phyloP scores from a whole-genome alignment of 2,329 filamentous ascomycete species.

The Fusarium dimerum region DNA sequence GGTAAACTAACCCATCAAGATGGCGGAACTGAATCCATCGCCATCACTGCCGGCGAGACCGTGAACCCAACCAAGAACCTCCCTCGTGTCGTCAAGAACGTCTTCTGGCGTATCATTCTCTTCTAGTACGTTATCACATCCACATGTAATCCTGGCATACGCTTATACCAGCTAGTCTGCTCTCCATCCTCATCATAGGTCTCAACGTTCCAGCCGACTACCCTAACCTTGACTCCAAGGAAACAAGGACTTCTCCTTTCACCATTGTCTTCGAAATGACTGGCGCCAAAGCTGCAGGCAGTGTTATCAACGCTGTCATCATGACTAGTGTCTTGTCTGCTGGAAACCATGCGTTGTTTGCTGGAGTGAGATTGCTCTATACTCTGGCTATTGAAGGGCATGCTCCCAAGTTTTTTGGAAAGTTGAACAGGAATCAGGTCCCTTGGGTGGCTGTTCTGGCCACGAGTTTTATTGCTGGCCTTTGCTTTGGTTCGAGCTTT shows the following conservation, averaged over 20 bases:
- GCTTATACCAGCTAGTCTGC: constrained; percentile 27
- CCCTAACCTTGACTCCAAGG: constrained; percentile 34
- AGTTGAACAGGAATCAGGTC: constrained; percentile 36
- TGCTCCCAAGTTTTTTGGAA: constrained; percentile 56
- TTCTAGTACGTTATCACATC: constrained; percentile 40
- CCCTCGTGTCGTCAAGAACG: constrained; percentile 64
- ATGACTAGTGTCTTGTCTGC: constrained; percentile 40
- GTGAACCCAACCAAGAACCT: constrained; percentile 61
- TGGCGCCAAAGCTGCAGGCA: constrained; percentile 51
- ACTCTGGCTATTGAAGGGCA: constrained; percentile 45
- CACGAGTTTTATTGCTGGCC: constrained; percentile 56
- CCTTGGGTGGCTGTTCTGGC: constrained; percentile 46
- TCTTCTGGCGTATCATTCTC: constrained; percentile 63
- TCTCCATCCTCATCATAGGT: constrained; percentile 48
- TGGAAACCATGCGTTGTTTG: constrained; percentile 40
- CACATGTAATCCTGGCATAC: too few species aligned
- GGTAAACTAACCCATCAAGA: constrained; percentile 19
- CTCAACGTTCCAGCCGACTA: constrained; percentile 60
- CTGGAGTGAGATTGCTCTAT: constrained; percentile 37
- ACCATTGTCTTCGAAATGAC: constrained; percentile 62
- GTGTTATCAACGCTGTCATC: constrained; percentile 62
- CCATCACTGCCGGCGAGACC: constrained; percentile 67
- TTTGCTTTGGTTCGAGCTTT: constrained; percentile 66
- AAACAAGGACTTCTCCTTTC: constrained; percentile 39
- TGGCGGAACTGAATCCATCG: constrained; percentile 62